Evolutionary conservation across 208 protist genomes (phyloP), one percentile per base, ranked within the genome.

Genomic region (Kentomonas sorsogonicus): DNA sequence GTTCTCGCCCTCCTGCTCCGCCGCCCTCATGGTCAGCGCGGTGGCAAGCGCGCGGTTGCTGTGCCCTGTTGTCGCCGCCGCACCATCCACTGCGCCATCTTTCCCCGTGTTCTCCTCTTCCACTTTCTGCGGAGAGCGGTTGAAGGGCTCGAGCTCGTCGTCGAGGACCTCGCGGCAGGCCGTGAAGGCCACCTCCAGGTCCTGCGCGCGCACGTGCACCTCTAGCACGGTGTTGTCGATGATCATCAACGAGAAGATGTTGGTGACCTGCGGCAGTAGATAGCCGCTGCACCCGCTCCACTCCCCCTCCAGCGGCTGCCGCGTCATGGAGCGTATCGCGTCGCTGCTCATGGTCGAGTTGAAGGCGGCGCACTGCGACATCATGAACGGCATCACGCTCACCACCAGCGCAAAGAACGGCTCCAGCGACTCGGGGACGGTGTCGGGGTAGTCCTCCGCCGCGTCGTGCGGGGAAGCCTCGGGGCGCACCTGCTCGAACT

Each of bases 301-400:
- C 39, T 51, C 47, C 38, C 57, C 60, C 58, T 74, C 71, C 22
- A 95, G 68, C 18, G 72, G 45, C 58, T 82, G 72, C 11, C 67
- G 65, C 48, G 60, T 57, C 3, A 95, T 61, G 11, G 54, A 60
- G 29, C 69, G 77, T 15, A 92, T 60, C 27, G 74, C 85, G 53
- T 88, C 77, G 20, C 84, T 77, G 33, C 63, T 72, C 78, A 92
- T 90, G 66, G 77, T 88, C 33, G 77, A 83, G 45, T 77, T 72
- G 53, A 95, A 88, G 10, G 85, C 70, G 3, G 69, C 83, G 54
- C 82, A 91, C 70, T 95, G 82, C 15, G 79, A 84, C 53, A 91
- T 63, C 51, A 95, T 67, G 53, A 92, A 95, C 6, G 89, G 89
- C 15, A 95, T 70, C 52, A 95, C 89, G 61, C 93, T 83, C 26